phyloP scores from a whole-genome alignment of 768 basidiomycete species.

The Tricholoma sp. region DNA sequence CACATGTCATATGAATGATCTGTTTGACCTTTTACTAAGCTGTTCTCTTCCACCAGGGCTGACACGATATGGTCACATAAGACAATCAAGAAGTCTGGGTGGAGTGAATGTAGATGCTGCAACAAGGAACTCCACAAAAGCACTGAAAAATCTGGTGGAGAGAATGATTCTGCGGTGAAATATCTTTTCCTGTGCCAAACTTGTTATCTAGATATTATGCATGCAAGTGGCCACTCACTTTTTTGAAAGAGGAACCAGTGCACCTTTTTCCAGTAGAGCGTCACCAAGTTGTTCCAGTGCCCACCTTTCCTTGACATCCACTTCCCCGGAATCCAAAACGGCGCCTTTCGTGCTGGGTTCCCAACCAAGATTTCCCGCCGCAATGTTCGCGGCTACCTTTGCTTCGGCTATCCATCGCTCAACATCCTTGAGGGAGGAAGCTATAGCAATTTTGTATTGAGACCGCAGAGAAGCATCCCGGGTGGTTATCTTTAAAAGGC shows the following conservation, averaged over 20 bases:
- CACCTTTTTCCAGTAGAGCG: conserved; percentile 62
- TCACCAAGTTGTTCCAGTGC: conserved; percentile 66
- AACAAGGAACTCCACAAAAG: conserved; percentile 66
- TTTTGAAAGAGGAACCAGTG: conserved; percentile 76
- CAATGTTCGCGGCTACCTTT: conserved; percentile 52
- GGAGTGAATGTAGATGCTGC: conserved; percentile 47
- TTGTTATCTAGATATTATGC: conserved; percentile 42
- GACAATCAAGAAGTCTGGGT: conserved; percentile 46
- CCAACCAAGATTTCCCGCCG: conserved; percentile 47
- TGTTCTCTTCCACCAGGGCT: conserved; percentile 21
- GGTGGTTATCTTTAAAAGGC: conserved; percentile 51
- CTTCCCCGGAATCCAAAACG: conserved; percentile 24
- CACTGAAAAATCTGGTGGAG: conserved; percentile 48
- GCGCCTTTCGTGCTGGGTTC: conserved; percentile 23
- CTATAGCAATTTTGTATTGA: conserved; percentile 45
- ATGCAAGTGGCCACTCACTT: conserved; percentile 46
- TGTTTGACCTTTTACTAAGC: conserved; percentile 12
- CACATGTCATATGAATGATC: conserved; percentile 50
- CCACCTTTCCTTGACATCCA: conserved; percentile 56
- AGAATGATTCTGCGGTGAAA: conserved; percentile 34
- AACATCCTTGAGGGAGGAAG: conserved; percentile 49
- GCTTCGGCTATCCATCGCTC: conserved; percentile 81
- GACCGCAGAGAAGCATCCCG: conserved; percentile 60
- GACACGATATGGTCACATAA: conserved; percentile 44
- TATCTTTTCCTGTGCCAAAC: conserved; percentile 47